Evolutionary conservation across 805 yeast species (phyloP), one percentile per base, ranked within the genome.

Genomic region (Saturnispora dispora): DNA sequence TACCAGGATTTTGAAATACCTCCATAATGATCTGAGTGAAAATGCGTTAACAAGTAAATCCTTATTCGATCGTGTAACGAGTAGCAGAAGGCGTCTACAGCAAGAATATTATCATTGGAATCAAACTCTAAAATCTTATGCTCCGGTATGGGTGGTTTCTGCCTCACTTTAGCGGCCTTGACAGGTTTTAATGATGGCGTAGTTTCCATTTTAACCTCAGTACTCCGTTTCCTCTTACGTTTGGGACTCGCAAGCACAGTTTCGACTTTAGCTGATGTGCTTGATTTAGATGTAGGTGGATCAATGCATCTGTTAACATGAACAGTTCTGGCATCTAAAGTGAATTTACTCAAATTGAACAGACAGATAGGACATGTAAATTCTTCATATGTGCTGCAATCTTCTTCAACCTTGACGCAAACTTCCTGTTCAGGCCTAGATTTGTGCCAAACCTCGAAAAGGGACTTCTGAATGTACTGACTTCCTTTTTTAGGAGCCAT

Each of bases 1-100:
- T 74, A 66, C 98, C 98, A 93, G 22, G 74, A 71, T 59, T 85
- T 85, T 3, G 82, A 68, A 15, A 93, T 67, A 0, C 99, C 98
- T 4, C 88, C 88, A 62, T 93, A 93, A 63, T 93, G 99, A 63
- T 93, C 99, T 0, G 96, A 72, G 65, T 93, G 99, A 69, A 86
- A 91, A 69, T 93, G 99, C 0, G 88, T 76, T 25, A 86, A 66
- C 55, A 84, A 78, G 64, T 85, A 85, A 42, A 73, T 71, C 2
- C 65, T 54, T 5, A 84, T 76, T 1, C 66, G 62, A 0, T 68
- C 69, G 54, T 77, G 71, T 0, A 76, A 71, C 8, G 72, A 69
- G 57, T 66, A 79, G 60, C 74, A 68, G 65, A 85, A 79, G 0
- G 89, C 89, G 67, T 85, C 93, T 25, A 85, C 87, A 0, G 82